Evolutionary conservation across 2,329 filamentous ascomycete species (phyloP), one percentile per base, ranked within the genome.

Genomic region (Sporothrix brunneoviolacea): DNA sequence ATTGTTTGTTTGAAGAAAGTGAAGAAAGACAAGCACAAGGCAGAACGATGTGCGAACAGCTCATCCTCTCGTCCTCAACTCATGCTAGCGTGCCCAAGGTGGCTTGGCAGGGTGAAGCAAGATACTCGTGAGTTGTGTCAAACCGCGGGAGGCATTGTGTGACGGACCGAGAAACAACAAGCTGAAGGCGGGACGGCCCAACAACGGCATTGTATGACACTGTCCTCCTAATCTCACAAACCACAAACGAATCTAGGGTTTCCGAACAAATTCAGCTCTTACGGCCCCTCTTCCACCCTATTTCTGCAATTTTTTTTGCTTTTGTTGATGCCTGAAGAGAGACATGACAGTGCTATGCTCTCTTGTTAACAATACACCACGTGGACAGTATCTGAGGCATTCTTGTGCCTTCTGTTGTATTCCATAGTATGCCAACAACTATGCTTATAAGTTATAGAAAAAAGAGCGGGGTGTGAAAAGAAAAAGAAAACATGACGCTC

Each of bases 171-270:
- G 18, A 47, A 33, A 22, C 49, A 47, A 12, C 16, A 30, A 42
- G 28, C 36, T 41, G 22, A 36, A 37, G 33, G 27, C 13, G 13
- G 33, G 35, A 42, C 18, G n/a, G 41, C 33, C 36, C 48, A 38
- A 41, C 50, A 52, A 24, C 28, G 45, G 21, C 41, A 15, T 18
- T 32, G 27, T 54, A 21, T 40, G 28, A 41, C 48, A 37, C 27
- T 41, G 40, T 18, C 35, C 35, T 30, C 35, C 24, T 35, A 33
- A 16, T 15, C 15, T 21, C 27, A 32, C 19, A 48, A 16, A 21
- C 45, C 19, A 27, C 19, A 28, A 45, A 45, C 32, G 27, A 24
- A n/a, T 19, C 42, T 36, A 36, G 42, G 22, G 19, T 22, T 8
- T 27, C n/a, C n/a, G n/a, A n/a, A n/a, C n/a, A n/a, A n/a, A n/a